These are phyloP conservation scores for Ophiocordyceps unilateralis DNA, from an alignment of 2,329 filamentous ascomycete species.

Conservation along the genomic window DNA sequence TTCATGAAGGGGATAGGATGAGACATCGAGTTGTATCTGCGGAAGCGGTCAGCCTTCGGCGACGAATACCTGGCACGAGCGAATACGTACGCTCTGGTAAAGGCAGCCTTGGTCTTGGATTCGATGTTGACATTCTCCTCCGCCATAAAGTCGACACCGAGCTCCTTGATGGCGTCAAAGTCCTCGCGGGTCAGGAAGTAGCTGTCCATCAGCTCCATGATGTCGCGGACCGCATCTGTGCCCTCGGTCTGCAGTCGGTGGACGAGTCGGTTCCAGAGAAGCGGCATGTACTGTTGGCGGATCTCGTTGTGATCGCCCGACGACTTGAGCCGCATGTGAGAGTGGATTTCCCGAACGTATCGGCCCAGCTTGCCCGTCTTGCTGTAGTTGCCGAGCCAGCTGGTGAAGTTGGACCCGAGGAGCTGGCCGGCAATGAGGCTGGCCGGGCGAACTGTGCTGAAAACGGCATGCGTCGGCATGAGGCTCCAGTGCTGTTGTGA, in stretches of 20 bases:
- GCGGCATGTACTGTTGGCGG: conserved; percentile 81
- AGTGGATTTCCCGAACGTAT: conserved; percentile 83
- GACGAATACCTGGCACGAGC: neutral
- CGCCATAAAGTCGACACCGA: conserved; percentile 73
- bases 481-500: conserved; percentile 96
- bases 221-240: conserved; percentile 61
- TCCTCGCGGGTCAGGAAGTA: conserved; percentile 93
- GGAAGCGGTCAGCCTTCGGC: neutral
- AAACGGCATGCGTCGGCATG: conserved; percentile 91
- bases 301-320: conserved; percentile 88
- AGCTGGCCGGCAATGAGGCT: conserved; percentile 74
- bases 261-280: conserved; percentile 69
- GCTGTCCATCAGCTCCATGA: conserved; percentile 92
- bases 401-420: conserved; percentile 59
- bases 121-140: conserved; percentile 64
- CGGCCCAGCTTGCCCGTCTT: conserved; percentile 63
- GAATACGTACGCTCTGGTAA: conserved; percentile 63
- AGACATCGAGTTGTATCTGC: conserved; percentile 66
- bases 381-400: conserved; percentile 92
- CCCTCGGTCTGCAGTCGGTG: conserved; percentile 60
- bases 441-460: conserved; percentile 83
- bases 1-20: conserved; percentile 97
- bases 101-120: conserved; percentile 69
- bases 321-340: conserved; percentile 83
- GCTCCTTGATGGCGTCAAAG: conserved; percentile 80